Evolutionary conservation across 768 basidiomycete genomes (phyloP).

Genomic region (Suillus brevipes): DNA sequence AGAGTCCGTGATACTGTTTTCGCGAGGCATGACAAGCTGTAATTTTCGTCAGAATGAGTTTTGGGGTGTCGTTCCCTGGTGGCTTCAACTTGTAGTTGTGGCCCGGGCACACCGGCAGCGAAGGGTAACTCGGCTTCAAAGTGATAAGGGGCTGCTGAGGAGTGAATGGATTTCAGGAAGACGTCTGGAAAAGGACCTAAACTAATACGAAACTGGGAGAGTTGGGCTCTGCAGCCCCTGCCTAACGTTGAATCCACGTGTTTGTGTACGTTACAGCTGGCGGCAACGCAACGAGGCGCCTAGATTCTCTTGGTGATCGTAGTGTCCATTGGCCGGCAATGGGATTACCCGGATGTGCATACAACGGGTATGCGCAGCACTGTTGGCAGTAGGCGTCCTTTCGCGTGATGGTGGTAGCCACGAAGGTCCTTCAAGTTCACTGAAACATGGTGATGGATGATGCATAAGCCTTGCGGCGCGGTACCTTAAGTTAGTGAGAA

Average conservation of each 20-base stretch:
- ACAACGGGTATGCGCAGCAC: too few relatives aligned
- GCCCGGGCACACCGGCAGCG: neutral
- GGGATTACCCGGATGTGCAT: too few relatives aligned
- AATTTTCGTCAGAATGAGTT: neutral
- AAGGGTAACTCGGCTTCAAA: neutral
- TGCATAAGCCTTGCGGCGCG: too few relatives aligned
- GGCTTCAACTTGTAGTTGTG: neutral
- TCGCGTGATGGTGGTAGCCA: too few relatives aligned
- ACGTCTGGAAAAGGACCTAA: neutral
- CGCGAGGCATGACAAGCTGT: slow-evolving; percentile 52
- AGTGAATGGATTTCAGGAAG: neutral
- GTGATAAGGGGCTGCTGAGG: neutral
- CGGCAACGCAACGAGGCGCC: too few relatives aligned
- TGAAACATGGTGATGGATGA: too few relatives aligned
- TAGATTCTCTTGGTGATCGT: too few relatives aligned
- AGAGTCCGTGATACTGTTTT: slow-evolving; percentile 68
- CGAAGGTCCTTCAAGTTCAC: too few relatives aligned
- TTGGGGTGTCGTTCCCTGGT: neutral
- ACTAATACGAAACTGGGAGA: neutral
- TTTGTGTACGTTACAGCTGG: neutral
- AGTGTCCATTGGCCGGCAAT: too few relatives aligned
- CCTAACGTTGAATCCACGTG: neutral
- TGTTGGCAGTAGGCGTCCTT: too few relatives aligned
- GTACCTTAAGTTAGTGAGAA: too few relatives aligned
- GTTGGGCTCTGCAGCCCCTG: neutral